These are phyloP conservation scores for Trichomonascaceae sp. DNA, from an alignment of 1,139 yeast species.

Conservation along the genomic window DNA sequence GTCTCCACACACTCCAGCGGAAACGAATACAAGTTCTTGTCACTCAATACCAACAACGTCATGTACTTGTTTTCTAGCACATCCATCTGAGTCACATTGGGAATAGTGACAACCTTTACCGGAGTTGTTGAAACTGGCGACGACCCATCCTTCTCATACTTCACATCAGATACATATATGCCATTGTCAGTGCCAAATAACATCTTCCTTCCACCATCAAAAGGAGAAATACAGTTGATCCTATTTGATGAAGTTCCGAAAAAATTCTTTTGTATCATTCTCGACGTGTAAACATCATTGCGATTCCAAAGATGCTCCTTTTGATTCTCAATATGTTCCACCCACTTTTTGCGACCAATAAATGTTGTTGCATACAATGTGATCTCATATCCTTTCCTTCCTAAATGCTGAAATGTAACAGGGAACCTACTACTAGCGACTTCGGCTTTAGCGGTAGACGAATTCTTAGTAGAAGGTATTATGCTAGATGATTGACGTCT, in stretches of 20 bases:
- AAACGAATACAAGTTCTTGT: conserved; percentile 77
- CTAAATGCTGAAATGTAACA: conserved; percentile 47
- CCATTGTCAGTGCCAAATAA: conserved; percentile 91
- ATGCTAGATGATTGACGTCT: conserved; percentile 40
- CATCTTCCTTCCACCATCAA: conserved; percentile 89
- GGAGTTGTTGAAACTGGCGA: conserved; percentile 63
- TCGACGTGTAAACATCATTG: conserved; percentile 74
- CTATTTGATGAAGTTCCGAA: conserved; percentile 61
- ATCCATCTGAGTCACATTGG: conserved; percentile 82
- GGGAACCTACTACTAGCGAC: conserved; percentile 38
- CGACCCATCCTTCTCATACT: conserved; percentile 28
- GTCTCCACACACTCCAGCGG: conserved; percentile 66
- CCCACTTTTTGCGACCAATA: conserved; percentile 71
- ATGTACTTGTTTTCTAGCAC: conserved; percentile 82
- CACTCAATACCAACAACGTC: conserved; percentile 73
- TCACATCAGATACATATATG: conserved; percentile 61
- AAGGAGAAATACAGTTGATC: conserved; percentile 88
- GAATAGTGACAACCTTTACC: conserved; percentile 66
- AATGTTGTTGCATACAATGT: conserved; percentile 60
- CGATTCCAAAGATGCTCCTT: conserved; percentile 65
- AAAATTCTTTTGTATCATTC: conserved; percentile 58
- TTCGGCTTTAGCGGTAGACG: conserved; percentile 16
- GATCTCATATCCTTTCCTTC: conserved; percentile 60
- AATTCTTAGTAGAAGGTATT: conserved; percentile 22
- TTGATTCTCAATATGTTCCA: conserved; percentile 73